phyloP scores from a whole-genome alignment of 495 filamentous ascomycete genomes.

The Diplogelasinospora grovesii region DNA sequence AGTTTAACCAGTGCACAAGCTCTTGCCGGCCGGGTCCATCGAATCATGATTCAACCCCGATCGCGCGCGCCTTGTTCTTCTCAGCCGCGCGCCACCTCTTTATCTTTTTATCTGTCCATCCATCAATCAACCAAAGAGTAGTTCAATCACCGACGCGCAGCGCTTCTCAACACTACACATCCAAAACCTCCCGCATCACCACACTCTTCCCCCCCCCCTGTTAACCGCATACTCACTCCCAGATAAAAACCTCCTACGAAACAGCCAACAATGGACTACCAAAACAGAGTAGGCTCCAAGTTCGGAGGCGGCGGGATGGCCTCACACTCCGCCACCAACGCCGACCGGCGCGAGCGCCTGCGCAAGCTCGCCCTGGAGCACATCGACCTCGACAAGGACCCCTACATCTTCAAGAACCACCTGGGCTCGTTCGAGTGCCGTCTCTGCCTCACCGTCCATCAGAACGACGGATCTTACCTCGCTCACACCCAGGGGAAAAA shows the following conservation, averaged over 20 bases:
- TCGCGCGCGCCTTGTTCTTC: too few relatives aligned
- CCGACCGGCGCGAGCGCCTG: slow-evolving; percentile 92
- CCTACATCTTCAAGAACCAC: slow-evolving; percentile 99
- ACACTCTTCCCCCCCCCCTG: background rate
- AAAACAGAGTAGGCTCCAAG: slow-evolving; percentile 96
- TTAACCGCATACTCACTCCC: background rate
- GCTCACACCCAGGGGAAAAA: slow-evolving; percentile 98
- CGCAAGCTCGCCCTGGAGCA: slow-evolving; percentile 97
- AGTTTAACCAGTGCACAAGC: too few relatives aligned
- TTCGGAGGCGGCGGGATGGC: slow-evolving; percentile 97
- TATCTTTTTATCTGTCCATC: too few relatives aligned
- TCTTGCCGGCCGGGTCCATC: too few relatives aligned
- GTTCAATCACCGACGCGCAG: too few relatives aligned
- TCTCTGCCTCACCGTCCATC: slow-evolving; percentile 96
- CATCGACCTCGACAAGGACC: slow-evolving; percentile 98
- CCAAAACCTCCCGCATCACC: slow-evolving; percentile 1
- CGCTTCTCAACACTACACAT: background rate
- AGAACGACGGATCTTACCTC: slow-evolving; percentile 99
- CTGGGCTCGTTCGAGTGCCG: slow-evolving; percentile 97
- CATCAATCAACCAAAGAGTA: too few relatives aligned
- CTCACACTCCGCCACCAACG: slow-evolving; percentile 86
- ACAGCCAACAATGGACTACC: slow-evolving; percentile 48
- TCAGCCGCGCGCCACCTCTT: too few relatives aligned
- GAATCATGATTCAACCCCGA: too few relatives aligned
- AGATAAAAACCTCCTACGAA: too few relatives aligned